phyloP scores from a whole-genome alignment of 225 moss, liverwort and hornwort species.

The Thuidium tamariscinum region DNA sequence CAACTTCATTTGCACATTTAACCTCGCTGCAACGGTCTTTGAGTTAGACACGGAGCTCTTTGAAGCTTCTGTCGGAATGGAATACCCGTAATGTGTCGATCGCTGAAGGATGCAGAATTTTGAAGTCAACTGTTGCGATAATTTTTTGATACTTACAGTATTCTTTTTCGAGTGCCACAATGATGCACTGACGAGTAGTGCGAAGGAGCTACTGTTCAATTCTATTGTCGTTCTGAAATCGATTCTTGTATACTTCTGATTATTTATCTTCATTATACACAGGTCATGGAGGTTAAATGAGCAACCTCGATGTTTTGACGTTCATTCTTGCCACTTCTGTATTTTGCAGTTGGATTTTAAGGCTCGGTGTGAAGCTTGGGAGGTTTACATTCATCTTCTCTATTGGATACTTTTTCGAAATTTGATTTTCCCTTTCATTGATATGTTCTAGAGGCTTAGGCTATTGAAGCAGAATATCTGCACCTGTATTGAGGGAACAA shows the following conservation, averaged over 20 bases:
- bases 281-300: background rate
- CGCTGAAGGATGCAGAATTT: background rate
- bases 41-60: background rate
- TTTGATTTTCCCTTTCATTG: background rate
- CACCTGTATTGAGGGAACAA: background rate
- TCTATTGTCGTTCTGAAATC: background rate
- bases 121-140: background rate
- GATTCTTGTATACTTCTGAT: background rate
- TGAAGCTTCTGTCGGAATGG: background rate
- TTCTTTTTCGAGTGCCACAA: background rate
- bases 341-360: constrained; percentile 42
- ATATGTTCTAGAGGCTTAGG: background rate
- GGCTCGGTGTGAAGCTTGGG: constrained; percentile 41
- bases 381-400: constrained; percentile 17
- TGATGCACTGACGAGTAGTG: background rate
- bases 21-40: background rate
- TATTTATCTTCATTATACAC: background rate
- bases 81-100: background rate
- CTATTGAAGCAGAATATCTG: background rate
- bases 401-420: background rate
- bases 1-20: background rate
- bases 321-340: background rate
- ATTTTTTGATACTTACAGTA: background rate
- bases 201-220: background rate
- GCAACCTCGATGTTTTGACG: background rate